phyloP scores from a whole-genome alignment of 2,329 filamentous ascomycete genomes.

The Scedosporium dehoogii region DNA sequence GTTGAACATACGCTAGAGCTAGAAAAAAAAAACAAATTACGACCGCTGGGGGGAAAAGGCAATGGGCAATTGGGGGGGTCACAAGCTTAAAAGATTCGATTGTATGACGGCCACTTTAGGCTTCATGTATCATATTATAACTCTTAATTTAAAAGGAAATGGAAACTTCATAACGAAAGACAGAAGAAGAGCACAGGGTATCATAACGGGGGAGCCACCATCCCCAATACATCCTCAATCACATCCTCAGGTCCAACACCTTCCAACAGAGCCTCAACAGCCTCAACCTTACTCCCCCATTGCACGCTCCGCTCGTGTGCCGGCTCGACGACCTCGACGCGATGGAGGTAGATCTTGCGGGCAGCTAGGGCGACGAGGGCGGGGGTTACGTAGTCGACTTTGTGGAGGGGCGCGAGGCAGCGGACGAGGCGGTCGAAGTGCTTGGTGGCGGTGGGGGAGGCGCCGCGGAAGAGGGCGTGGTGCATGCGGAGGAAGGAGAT shows the following conservation, averaged over 20 bases:
- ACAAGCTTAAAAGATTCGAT: not conserved
- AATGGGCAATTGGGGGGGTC: not conserved
- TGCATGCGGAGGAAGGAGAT: slow-evolving; percentile 80
- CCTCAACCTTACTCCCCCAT: slow-evolving; percentile 74
- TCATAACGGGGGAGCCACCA: slow-evolving; percentile 45
- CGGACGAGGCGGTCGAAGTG: slow-evolving; percentile 62
- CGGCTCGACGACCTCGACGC: slow-evolving; percentile 59
- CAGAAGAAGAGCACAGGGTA: not conserved
- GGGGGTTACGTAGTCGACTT: slow-evolving; percentile 71
- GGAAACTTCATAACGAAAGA: not conserved
- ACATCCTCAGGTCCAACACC: slow-evolving; percentile 51
- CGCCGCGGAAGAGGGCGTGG: slow-evolving; percentile 68
- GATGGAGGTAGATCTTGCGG: slow-evolving; percentile 80
- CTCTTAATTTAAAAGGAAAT: not conserved
- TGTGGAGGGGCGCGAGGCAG: slow-evolving; percentile 73
- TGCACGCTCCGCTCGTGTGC: slow-evolving; percentile 78
- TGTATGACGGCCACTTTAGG: not conserved
- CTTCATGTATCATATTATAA: not conserved
- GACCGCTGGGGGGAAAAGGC: not conserved
- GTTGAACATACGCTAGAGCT: not conserved
- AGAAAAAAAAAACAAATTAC: not conserved
- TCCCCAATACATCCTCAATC: slow-evolving; percentile 52
- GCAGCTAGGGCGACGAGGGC: slow-evolving; percentile 74
- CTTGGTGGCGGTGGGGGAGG: slow-evolving; percentile 68
- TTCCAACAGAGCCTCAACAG: slow-evolving; percentile 58